A percentile compares a stretch with the other conserved stretches of the same genome.
Conservation (phyloP, 2,329 filamentous ascomycete species). For the Venturia aucupariae region DNA sequence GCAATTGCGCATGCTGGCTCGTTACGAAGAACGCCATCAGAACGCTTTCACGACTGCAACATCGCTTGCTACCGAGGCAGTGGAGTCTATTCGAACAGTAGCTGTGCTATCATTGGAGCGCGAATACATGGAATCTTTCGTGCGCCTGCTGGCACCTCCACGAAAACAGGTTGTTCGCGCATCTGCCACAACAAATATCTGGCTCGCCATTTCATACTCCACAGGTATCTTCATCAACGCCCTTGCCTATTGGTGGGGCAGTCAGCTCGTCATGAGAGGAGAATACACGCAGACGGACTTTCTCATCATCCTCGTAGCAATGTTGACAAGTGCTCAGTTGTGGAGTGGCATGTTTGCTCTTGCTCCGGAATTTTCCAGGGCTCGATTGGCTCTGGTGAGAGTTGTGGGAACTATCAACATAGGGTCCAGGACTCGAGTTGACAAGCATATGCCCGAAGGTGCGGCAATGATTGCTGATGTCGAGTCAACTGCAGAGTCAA, state of each 20-base stretch:
- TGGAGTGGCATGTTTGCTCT: conserved; percentile 68
- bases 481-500: conserved; percentile 34
- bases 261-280: conserved; percentile 58
- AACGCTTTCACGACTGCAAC: conserved; percentile 45
- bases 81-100: conserved; percentile 55
- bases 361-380: conserved; percentile 62
- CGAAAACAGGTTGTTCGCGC: conserved; percentile 28
- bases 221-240: conserved; percentile 41
- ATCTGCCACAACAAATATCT: conserved; percentile 33
- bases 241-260: conserved; percentile 47
- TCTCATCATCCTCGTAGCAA: conserved; percentile 61
- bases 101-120: conserved; percentile 24
- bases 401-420: conserved; percentile 29
- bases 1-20: conserved; percentile 40
- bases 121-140: conserved; percentile 36
- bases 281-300: conserved; percentile 58
- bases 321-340: conserved; percentile 63
- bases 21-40: conserved; percentile 54
- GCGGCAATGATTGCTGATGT: conserved; percentile 55
- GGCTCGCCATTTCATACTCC: conserved; percentile 36
- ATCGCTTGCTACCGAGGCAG: conserved; percentile 53
- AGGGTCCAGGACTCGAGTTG: conserved; percentile 15
- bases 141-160: conserved; percentile 31
- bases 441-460: conserved; percentile 30
- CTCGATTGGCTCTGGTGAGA: conserved; percentile 46